Evolutionary conservation across 106 monocot species (phyloP).

Genomic region (Triglochin maritima): DNA sequence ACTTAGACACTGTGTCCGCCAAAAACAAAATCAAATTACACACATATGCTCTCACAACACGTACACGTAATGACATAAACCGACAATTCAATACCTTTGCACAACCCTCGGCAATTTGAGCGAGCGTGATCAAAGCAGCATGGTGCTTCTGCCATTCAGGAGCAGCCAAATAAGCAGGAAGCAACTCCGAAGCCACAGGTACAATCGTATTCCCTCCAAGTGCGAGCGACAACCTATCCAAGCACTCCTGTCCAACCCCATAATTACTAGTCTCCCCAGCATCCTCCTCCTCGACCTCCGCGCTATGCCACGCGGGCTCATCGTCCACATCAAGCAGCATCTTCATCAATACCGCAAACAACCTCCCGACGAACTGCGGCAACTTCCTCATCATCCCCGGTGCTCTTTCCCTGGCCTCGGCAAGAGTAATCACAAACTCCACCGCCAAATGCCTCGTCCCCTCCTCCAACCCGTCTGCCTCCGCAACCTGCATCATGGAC

Average conservation of each 20-base stretch:
- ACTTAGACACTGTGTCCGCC: too few species aligned
- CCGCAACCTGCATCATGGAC: constrained; percentile 80
- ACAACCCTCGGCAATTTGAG: constrained; percentile 97
- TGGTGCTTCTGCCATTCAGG: constrained; percentile 96
- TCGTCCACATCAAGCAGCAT: constrained; percentile 87
- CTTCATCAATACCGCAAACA: constrained; percentile 84
- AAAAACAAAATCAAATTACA: too few species aligned
- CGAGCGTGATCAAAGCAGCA: constrained; percentile 85
- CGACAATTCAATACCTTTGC: constrained; percentile 43
- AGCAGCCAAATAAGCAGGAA: constrained; percentile 63
- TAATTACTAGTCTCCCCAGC: constrained; percentile 87
- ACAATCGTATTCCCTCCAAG: constrained; percentile 88
- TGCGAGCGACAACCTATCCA: constrained; percentile 74
- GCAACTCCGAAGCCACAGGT: constrained; percentile 73
- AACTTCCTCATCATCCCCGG: constrained; percentile 72
- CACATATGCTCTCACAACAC: too few species aligned
- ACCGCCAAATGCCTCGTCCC: constrained; percentile 87
- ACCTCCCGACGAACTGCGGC: constrained; percentile 68
- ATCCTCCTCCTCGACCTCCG: constrained; percentile 79
- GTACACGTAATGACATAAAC: too few species aligned
- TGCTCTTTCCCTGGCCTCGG: constrained; percentile 62
- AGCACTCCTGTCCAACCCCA: constrained; percentile 78
- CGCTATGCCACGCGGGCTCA: constrained; percentile 75
- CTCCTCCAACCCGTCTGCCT: constrained; percentile 67
- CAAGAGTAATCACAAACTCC: constrained; percentile 93